Evolutionary conservation across 805 yeast species (phyloP), one percentile per base, ranked within the genome.

Genomic region (Nakazawaea peltata): DNA sequence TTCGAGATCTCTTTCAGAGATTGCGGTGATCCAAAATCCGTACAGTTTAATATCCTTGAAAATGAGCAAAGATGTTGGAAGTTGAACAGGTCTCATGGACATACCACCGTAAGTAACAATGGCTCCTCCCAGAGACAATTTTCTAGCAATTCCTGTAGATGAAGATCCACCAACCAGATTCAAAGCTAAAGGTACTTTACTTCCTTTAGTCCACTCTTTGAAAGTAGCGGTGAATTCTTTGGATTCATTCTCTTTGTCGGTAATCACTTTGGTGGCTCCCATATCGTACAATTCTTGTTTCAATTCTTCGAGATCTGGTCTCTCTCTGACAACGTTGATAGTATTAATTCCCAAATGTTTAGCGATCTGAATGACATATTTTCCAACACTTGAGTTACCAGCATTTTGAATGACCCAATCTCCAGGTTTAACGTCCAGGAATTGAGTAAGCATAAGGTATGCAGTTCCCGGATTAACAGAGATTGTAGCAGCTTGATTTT

Each of bases 341-440:
- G 95, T 85, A 48, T 86, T 85, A 52, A 79, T 58, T 1, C 95
- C 95, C 54, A 81, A 67, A 19, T 77, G 64, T 44, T 74, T 74
- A 21, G 84, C 95, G 36, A 92, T 73, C 58, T 92, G 99, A 32
- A 86, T 70, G 6, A 95, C 97, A 47, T 82, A 78, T 46, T 86
- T 77, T 5, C 96, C 95, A 9, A 92, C 99, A 19, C 92, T 94
- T 6, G 95, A 85, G 45, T 86, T 92, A 24, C 95, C 97, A 22
- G 96, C 98, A 50, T 90, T 92, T 61, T 92, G 97, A 42, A 92
- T 77, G 43, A 92, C 74, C 95, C 95, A 92, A 55, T 88, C 88
- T 14, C 85, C 85, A 2, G 75, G 70, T 40, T 64, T 56, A 49
- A 81, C 59, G 37, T 73, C 65, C 34, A 61, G 73, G 54, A 74